Conservation (phyloP, 1,139 yeast genomes). For the Saccharomycopsis hybrid region DNA sequence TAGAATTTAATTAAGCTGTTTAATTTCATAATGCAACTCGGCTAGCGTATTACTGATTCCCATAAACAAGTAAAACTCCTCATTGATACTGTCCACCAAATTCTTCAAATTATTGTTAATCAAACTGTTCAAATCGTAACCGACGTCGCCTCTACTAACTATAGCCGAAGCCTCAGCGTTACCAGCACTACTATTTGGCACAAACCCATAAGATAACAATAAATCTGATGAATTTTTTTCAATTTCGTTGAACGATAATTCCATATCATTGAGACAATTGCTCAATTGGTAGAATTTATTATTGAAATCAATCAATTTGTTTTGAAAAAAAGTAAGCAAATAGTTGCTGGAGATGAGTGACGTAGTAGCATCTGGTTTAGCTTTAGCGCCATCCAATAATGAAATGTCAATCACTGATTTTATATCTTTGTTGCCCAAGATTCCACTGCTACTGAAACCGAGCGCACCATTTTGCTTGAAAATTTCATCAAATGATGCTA, state of each 20-base stretch:
- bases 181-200: constrained; percentile 11
- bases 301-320: constrained; percentile 19
- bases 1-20: constrained; percentile 30
- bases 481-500: background rate
- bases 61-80: constrained; percentile 82
- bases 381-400: background rate
- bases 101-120: constrained; percentile 17
- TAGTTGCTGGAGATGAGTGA: constrained; percentile 12
- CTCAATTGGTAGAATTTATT: constrained; percentile 17
- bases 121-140: constrained; percentile 14
- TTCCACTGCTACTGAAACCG: too few relatives aligned
- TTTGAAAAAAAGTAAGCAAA: constrained; percentile 17
- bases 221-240: constrained; percentile 17
- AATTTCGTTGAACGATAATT: constrained; percentile 17
- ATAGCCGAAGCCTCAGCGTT: too few relatives aligned
- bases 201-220: constrained; percentile 15
- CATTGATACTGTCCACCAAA: constrained; percentile 52
- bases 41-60: constrained; percentile 88
- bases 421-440: too few relatives aligned
- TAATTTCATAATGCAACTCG: constrained; percentile 73
- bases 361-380: background rate
- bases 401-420: constrained; percentile 1
- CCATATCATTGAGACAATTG: constrained; percentile 18
- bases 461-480: background rate
- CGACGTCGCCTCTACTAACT: constrained; percentile 4